phyloP scores from a whole-genome alignment of 2,329 filamentous ascomycete genomes.

The Xylaria sp. region DNA sequence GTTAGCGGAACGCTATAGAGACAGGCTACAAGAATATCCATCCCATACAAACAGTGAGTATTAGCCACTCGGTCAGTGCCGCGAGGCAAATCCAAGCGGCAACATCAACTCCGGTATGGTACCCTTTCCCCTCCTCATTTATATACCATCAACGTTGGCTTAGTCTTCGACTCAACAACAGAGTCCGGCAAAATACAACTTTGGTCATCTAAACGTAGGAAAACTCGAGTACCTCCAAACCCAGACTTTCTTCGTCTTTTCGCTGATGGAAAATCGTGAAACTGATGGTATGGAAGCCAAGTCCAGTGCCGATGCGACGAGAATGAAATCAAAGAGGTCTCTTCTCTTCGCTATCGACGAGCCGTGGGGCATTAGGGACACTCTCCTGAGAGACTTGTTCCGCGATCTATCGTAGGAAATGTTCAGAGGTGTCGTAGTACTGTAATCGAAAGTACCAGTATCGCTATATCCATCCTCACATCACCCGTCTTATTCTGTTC shows the following conservation, averaged over 20 bases:
- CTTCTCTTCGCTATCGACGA: slow-evolving; percentile 28
- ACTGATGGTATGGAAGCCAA: neutral
- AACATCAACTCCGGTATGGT: neutral
- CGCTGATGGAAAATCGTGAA: neutral
- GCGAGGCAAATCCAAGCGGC: neutral
- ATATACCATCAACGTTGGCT: neutral
- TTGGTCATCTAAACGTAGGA: slow-evolving; percentile 4
- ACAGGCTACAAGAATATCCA: neutral
- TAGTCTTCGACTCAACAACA: neutral
- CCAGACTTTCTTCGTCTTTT: neutral
- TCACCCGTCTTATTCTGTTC: slow-evolving; percentile 26
- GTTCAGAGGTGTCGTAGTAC: slow-evolving; percentile 15
- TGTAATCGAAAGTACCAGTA: slow-evolving; percentile 27
- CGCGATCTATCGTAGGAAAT: slow-evolving; percentile 32
- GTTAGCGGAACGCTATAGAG: slow-evolving; percentile 6
- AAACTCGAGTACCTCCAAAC: neutral
- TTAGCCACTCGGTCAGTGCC: neutral
- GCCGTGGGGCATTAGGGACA: slow-evolving; percentile 35
- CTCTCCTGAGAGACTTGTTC: slow-evolving; percentile 23
- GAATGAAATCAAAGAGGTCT: slow-evolving; percentile 4
- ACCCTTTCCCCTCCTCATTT: neutral
- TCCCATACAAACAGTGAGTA: neutral
- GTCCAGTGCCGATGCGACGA: slow-evolving; percentile 2
- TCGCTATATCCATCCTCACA: slow-evolving; percentile 33
- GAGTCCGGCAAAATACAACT: neutral